Base-by-base conservation (phyloP, 805 yeast genomes). In the Saturnispora besseyi region DNA sequence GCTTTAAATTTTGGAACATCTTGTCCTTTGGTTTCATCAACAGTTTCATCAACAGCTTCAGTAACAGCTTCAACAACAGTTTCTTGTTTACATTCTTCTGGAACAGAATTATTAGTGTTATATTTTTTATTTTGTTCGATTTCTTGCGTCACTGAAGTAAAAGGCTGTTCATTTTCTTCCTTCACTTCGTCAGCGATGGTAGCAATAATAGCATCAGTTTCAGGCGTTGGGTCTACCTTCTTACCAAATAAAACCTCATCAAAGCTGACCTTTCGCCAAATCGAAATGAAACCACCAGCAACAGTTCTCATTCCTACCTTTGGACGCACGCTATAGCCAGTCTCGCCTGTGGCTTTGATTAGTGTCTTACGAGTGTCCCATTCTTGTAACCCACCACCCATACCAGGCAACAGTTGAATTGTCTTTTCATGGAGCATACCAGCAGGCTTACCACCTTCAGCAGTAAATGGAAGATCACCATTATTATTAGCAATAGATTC, bases 271-370 rank as follows among this genome's bases (percentile, higher is more conserved):
- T 70, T 73, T 51, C 63, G 66, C 53, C 76, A 74, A 8, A 75
- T 58, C 1, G 69, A 72, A 36, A 74, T 69, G 57, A 76, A 76
- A 9, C 80, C 81, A 36, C 81, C 81, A 21, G 77, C 79, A 36
- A 70, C 72, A 0, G 71, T 65, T 52, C 69, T 64, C 2, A 64
- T 58, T 0, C 78, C 79, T 26, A 75, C 79, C 55, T 69, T 71
- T 3, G 81, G 81, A 53, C 79, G 62, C 46, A 77, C 75, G 4
- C 75, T 76, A 50, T 67, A 58, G 2, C 69, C 77, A 4, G 59
- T 57, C 36, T 68, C 67, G 2, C 71, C 72, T 1, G 71, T 67
- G 4, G 69, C 66, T 58, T 70, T 66, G n/a, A 72, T 65, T 2
- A 57, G 51, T 1, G 76, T 59, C 34, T 60, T 60, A 44, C 78